phyloP scores from a whole-genome alignment of 768 basidiomycete species.

The Rhodotorula diobovata region DNA sequence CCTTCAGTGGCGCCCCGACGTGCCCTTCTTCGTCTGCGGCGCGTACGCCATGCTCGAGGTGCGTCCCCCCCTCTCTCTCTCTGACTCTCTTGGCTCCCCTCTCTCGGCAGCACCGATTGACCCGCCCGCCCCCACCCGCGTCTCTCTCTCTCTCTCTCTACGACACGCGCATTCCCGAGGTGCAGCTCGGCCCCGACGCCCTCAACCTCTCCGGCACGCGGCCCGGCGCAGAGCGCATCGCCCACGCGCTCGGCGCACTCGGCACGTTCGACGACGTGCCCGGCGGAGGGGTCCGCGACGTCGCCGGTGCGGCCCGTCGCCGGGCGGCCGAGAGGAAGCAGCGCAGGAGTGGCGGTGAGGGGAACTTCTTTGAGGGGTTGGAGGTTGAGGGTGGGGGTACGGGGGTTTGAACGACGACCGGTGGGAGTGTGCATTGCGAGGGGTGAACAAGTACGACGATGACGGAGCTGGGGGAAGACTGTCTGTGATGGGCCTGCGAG shows the following conservation, averaged over 20 bases:
- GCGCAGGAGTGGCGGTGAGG: constrained; percentile 23
- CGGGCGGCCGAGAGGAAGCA: constrained; percentile 15
- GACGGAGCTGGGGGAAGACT: background rate
- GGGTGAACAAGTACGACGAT: too few relatives aligned
- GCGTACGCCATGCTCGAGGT: constrained; percentile 39
- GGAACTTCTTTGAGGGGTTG: constrained; percentile 28
- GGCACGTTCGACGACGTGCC: constrained; percentile 10
- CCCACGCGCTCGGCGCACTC: constrained; percentile 18
- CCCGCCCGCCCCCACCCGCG: too few relatives aligned
- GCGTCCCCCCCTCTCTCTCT: background rate
- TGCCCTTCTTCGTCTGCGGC: constrained; percentile 33
- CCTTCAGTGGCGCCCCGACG: constrained; percentile 24
- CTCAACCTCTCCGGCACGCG: constrained; percentile 33
- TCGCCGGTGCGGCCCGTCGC: background rate
- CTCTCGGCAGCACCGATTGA: too few relatives aligned
- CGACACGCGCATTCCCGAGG: background rate
- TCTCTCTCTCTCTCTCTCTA: background rate
- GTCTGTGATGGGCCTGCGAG: background rate
- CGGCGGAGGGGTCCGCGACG: background rate
- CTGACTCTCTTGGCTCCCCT: too few relatives aligned
- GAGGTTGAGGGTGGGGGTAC: constrained; percentile 11
- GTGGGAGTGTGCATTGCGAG: background rate
- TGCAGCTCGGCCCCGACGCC: constrained; percentile 34
- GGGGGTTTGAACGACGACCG: too few relatives aligned
- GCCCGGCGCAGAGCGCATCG: constrained; percentile 32